Base-by-base conservation (phyloP, 768 basidiomycete species). In the Favolaschia claudopus region DNA sequence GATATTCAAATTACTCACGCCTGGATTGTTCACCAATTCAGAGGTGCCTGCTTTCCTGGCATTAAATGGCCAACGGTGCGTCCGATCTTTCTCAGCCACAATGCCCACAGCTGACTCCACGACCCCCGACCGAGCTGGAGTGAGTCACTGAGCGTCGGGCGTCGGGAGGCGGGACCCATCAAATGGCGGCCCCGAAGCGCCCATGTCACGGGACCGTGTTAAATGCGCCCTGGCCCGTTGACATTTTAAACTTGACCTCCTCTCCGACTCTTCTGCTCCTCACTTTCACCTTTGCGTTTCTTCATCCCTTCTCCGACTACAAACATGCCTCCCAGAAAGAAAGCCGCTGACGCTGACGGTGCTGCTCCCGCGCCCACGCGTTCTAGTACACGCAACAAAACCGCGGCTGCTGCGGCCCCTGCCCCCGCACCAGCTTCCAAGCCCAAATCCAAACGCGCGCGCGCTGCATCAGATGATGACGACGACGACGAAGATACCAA, bases 251-350 rank as follows among this genome's bases (percentile, higher is more conserved):
- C 62, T 62, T 49, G 45, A 57, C 45, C 40, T 36, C 56, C 47
- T 32, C 55, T 46, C 37, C 54, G 46, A 48, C 49, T 58, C 37
- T 55, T 48, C 45, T 42, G 19, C 51, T 44, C 58, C 63, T 37
- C 22, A 20, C 33, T 20, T 37, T 19, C 47, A 40, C 6, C 44
- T 24, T 27, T 36, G 55, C 46, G 50, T 37, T 51, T 40, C 47
- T 46, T 48, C 15, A 44, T n/a, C n/a, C n/a, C n/a, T n/a, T n/a
- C n/a, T n/a, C n/a, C 31, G 34, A 58, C 36, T 33, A 42, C 51
- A 59, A 62, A 54, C 53, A 82, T 82, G 80, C 77, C 80, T 58
- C 79, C 83, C 43, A 74, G 79, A 55, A 83, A 81, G 69, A 82
- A 82, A 71, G 66, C 75, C 34, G 58, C 75, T 29, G 62, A 71